Conservation (phyloP, 2,329 filamentous ascomycete genomes). For the Aspergillus tanneri region DNA sequence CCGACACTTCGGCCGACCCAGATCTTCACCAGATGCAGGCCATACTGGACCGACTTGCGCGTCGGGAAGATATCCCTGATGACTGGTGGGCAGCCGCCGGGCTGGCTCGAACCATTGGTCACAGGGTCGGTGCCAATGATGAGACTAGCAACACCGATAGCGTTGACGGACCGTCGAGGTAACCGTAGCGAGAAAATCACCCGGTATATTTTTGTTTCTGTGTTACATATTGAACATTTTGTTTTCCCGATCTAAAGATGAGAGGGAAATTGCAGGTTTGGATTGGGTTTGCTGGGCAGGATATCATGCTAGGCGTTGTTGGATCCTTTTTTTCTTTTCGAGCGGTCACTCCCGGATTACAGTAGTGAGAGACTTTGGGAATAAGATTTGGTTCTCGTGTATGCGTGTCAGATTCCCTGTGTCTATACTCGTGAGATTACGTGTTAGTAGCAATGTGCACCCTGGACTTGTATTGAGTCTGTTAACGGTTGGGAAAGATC, state of each 20-base stretch:
- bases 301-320: conserved; percentile 11
- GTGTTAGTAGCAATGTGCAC: not conserved
- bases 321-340: conserved; percentile 4
- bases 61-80: conserved; percentile 73
- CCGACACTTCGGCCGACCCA: conserved; percentile 29
- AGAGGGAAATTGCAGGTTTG: conserved; percentile 1
- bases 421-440: conserved; percentile 1
- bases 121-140: conserved; percentile 28
- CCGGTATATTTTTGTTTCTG: conserved; percentile 12
- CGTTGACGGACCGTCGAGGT: conserved; percentile 17
- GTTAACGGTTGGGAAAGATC: not conserved
- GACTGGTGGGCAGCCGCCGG: conserved; percentile 77
- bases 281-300: conserved; percentile 12
- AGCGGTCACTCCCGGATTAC: not conserved
- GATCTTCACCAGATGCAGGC: conserved; percentile 65
- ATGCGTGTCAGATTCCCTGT: conserved; percentile 3
- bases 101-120: conserved; percentile 56
- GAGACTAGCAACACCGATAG: conserved; percentile 23
- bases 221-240: conserved; percentile 16
- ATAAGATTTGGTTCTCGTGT: not conserved
- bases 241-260: not conserved
- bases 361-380: not conserved
- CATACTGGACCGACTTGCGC: conserved; percentile 68
- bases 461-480: not conserved
- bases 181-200: conserved; percentile 10